These are phyloP conservation scores for Phyllosticta paracitricarpa DNA, from an alignment of 2,329 filamentous ascomycete genomes.

Conservation along the genomic window DNA sequence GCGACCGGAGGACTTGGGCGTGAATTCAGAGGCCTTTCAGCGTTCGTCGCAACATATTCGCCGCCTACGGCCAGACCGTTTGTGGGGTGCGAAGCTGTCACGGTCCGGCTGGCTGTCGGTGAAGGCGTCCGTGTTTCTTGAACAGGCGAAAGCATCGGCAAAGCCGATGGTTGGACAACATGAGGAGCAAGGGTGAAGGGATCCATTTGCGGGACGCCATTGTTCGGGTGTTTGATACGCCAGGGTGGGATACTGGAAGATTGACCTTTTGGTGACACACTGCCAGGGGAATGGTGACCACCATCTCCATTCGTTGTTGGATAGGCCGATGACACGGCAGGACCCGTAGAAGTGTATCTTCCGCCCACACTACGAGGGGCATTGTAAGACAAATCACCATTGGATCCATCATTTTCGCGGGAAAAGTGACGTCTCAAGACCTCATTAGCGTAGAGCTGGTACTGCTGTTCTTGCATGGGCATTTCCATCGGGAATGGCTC, in stretches of 20 bases:
- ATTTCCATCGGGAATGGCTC: conserved; percentile 14
- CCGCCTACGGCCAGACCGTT: conserved; percentile 15
- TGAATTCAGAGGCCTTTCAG: background rate
- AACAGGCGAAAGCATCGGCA: conserved; percentile 58
- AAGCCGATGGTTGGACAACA: conserved; percentile 31
- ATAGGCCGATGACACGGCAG: background rate
- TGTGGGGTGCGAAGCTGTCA: conserved; percentile 17
- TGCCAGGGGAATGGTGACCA: conserved; percentile 16
- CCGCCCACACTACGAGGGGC: background rate
- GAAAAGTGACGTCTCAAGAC: conserved; percentile 13
- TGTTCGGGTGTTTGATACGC: conserved; percentile 20
- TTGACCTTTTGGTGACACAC: conserved; percentile 19
- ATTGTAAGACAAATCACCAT: background rate
- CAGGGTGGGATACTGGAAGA: conserved; percentile 16
- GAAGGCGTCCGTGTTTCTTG: conserved; percentile 65
- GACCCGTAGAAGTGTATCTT: background rate
- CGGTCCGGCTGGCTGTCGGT: conserved; percentile 49
- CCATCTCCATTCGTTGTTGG: conserved; percentile 14
- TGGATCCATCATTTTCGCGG: background rate
- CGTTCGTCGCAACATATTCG: background rate
- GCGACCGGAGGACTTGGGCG: background rate
- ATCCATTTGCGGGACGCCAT: conserved; percentile 24
- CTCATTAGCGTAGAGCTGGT: conserved; percentile 21
- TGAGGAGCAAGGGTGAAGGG: conserved; percentile 17
- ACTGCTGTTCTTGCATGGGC: conserved; percentile 21